Evolutionary conservation across 164 flowering plant species (phyloP), one percentile per base, ranked within the genome.

Genomic region (Litsea cubeba): DNA sequence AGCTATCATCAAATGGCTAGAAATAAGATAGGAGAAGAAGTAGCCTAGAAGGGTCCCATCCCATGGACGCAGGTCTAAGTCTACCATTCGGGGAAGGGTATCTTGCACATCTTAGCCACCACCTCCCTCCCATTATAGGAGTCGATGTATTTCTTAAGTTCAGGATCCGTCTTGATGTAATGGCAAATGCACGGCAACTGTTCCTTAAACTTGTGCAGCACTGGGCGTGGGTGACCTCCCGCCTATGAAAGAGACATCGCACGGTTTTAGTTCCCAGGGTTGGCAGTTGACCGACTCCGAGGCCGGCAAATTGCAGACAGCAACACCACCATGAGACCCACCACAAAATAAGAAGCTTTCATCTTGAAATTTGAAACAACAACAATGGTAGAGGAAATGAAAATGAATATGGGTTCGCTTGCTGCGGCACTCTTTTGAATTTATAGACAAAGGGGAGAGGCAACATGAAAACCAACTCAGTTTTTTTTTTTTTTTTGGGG

Each of bases 101-200:
- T 24, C 18, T 23, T 50, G 58, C 76, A 73, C 1, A 22, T 18
- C 6, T 12, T 17, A 5, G 62, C 22, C 20, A 67, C 71, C 54
- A n/a, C 68, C 65, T n/a, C n/a, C n/a, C 5, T 66, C 18, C 66
- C 65, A 24, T 74, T 74, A 1, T 18, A n/a, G 30, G 25, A 12
- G 71, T 54, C 26, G 18, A 74, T 12, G 22, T 28, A 66, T n/a
- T 26, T 32, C 70, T 10, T 11, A 12, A 74, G 51, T n/a, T 54
- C 28, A 30, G 76, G 76, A 30, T 74, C 49, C 28, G 25, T 25
- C 1, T 30, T 68, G 1, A 74, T 17, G 51, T 67, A 74, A 35
- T 20, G 64, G 65, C 76, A 67, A 28, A 74, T 23, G 66, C 76
- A 74, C 12, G 71, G 71, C 51, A n/a, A 12, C 28, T 74, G 65